Base-by-base conservation (phyloP, 1,284 basidiomycete genomes). In the Hymenochaete sp. region DNA sequence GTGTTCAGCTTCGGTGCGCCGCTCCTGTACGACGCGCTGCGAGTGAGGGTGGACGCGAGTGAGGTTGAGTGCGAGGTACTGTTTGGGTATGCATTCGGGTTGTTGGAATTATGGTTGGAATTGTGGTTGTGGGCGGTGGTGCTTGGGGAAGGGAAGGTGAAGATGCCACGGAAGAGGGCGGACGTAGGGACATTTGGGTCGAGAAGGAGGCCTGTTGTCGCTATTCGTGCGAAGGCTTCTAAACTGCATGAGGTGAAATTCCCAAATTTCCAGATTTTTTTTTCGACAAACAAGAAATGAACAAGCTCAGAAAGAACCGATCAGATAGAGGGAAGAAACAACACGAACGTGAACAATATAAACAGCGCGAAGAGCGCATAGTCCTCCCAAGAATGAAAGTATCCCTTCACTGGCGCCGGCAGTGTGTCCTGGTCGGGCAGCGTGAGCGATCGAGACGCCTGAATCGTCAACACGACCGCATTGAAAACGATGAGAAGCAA, bases 301-400 rank as follows among this genome's bases (percentile, higher is more conserved):
- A 38, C 27, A 27, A 11, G 27, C 32, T 39, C 41, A 25, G 44
- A 33, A 22, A 14, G 38, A 33, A 37, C 27, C 36, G 19, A 36
- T 18, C 14, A 53, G 14, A 18, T 14, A 3, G 44, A 21, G n/a
- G n/a, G 31, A 42, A 33, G 38, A 28, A 22, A 19, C 0, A 27
- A 26, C 11, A 79, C 88, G 57, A 64, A 87, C 79, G 92, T 93
- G 71, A 93, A 98, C 53, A 90, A 56, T 53, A 79, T 65, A 63
- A 98, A 98, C 47, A 98, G 67, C 26, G 58, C 73, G 59, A 98
- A 88, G 14, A 98, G 67, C 16, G 73, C 79, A 57, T 79, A 82
- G 62, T 98, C 93, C 56, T 92, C 85, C 90, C 93, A 95, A 10
- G 65, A 57, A 48, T 83, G 79, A 64, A 97, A 96, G 65, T 87